Evolutionary conservation across 768 basidiomycete genomes (phyloP), one percentile per base, ranked within the genome.

Genomic region (Sporobolomyces phaffii): DNA sequence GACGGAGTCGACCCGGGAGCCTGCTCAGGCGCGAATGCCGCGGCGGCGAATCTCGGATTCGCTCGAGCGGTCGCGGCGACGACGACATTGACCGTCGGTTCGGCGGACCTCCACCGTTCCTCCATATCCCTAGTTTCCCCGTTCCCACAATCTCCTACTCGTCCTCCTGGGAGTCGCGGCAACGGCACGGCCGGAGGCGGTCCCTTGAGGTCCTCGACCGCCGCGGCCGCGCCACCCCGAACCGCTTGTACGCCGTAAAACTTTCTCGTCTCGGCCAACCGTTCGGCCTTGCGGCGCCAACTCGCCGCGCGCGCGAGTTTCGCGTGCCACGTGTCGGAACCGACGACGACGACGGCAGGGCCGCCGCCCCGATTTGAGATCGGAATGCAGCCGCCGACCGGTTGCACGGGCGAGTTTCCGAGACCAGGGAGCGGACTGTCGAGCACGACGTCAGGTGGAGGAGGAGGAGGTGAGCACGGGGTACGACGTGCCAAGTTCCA

Each of bases 291-390:
- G 33, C 52, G 43, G 7, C 28, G 29, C 66, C 66, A 68, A 20
- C 54, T 58, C 24, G 66, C 61, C 2, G 66, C 66, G 28, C 66
- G 53, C 11, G 56, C 28, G 18, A 68, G 50, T 22, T 43, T 50
- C 22, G 26, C 2, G 10, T 57, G 36, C 66, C 66, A 68, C 20
- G 41, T 53, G 1, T 44, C 33, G 6, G 60, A 29, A 0, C 43
- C 29, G 3, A 31, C 31, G 17, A 44, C 5, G 33, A 36, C 11
- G 8, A 47, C 31, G 18, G 51, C 4, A 10, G 9, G 26, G 49
- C 10, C 10, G 9, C 11, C 20, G 49, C 17, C 10, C 38, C 17
- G 54, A 14, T 38, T 13, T 24, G 40, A 26, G 10, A 10, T 15
- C 24, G 48, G 13, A 28, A 8, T n/a, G n/a, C n/a, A n/a, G n/a